These are phyloP conservation scores for Russula abietina DNA, from an alignment of 768 basidiomycete species.

Conservation along the genomic window DNA sequence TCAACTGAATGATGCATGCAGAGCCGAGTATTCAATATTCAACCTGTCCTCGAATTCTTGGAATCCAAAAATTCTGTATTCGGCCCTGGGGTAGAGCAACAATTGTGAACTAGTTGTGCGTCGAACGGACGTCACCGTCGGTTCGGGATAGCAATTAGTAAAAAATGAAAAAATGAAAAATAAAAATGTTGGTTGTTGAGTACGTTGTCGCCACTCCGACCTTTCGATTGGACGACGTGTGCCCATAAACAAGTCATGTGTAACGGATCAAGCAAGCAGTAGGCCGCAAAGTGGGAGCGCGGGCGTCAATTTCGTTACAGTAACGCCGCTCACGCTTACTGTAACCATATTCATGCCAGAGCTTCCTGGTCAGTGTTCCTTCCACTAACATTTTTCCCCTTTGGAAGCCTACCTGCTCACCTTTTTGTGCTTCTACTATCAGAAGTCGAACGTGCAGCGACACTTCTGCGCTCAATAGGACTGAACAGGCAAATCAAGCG, in stretches of 20 bases:
- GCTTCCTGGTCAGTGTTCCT: slow-evolving; percentile 14
- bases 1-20: not conserved
- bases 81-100: not conserved
- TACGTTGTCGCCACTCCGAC: no score
- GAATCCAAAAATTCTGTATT: not conserved
- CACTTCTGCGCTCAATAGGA: slow-evolving; percentile 47
- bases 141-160: no score
- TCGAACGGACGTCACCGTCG: no score
- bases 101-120: no score
- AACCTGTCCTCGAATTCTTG: not conserved
- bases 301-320: no score
- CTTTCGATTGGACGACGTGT: no score
- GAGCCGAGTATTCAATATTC: no score
- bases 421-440: not conserved
- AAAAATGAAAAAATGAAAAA: no score
- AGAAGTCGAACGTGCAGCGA: slow-evolving; percentile 70
- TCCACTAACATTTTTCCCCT: not conserved
- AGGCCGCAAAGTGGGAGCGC: no score
- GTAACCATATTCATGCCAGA: slow-evolving; percentile 15
- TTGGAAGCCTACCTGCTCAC: not conserved
- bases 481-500: slow-evolving; percentile 46
- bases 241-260: no score
- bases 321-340: not conserved
- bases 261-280: no score
- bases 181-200: no score